Base-by-base conservation (phyloP, 345 rosid species). In the Populus nigra region DNA sequence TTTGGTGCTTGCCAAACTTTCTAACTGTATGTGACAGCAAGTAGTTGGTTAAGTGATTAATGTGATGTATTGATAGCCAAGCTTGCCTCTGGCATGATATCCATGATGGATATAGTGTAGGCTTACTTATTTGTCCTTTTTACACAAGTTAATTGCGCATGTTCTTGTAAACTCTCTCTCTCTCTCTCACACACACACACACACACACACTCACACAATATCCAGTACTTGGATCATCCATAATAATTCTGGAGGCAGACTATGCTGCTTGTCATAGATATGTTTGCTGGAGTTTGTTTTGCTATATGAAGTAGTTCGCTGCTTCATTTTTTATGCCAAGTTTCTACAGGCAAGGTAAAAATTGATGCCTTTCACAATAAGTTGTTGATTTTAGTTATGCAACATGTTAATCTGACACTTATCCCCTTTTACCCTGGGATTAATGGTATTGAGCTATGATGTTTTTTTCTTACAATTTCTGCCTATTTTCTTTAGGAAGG, bases 401-500 rank as follows among this genome's bases (percentile, higher is more conserved):
- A 59, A 35, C 23, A 53, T 59, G 41, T 70, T 69, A 39, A 41
- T 45, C 68, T 35, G 67, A 72, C 41, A 50, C 25, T 35, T 22
- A 13, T 77, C 5, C 43, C 18, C 27, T 6, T 15, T 16, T 63
- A 22, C 38, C 22, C 12, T 23, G 17, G 23, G 10, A 43, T 12
- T 29, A 8, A 20, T 47, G 62, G 18, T 68, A 13, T 33, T 49
- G 65, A 39, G 17, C 35, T 49, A 8, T 27, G 45, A 11, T 18
- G 38, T 25, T 50, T 49, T 12, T 27, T 39, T 27, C 18, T 20
- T 72, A 57, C 29, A 13, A 25, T 36, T 10, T 61, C 31, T 29
- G 43, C 74, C 33, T 53, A 22, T 67, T 15, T 74, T 31, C 49
- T 88, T 77, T 91, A 96, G 98, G 99, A 96, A 92, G 97, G 98